Conservation (phyloP, 352 stramenopile genomes). For the Pilasporangium apinafurcum region DNA sequence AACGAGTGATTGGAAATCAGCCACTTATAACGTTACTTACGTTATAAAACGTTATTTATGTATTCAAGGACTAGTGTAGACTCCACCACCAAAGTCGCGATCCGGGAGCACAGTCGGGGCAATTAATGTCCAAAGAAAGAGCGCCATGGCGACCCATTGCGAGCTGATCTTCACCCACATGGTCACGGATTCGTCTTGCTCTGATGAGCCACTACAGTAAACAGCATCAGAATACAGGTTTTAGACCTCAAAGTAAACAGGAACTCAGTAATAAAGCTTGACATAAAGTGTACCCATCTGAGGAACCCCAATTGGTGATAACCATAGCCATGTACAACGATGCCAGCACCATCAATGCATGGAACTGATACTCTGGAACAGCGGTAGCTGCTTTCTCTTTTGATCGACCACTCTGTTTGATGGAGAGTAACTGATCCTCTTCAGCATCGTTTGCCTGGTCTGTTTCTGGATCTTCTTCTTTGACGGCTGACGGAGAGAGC, state of each 20-base stretch:
- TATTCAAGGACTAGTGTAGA: no score
- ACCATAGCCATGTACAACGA: conserved; percentile 84
- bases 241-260: neutral
- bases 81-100: conserved; percentile 87
- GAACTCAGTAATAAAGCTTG: conserved; percentile 1
- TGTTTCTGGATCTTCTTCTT: conserved; percentile 8
- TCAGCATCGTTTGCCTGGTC: conserved; percentile 25
- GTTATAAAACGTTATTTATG: no score
- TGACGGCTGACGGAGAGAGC: conserved; percentile 19
- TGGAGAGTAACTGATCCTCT: conserved; percentile 17
- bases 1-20: no score
- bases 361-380: conserved; percentile 69
- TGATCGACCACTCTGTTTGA: neutral
- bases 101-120: conserved; percentile 89
- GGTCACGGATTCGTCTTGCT: conserved; percentile 52
- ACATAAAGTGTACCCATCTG: conserved; percentile 29
- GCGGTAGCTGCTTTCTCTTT: conserved; percentile 3
- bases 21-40: no score
- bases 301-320: conserved; percentile 70
- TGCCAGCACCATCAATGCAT: conserved; percentile 65
- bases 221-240: neutral
- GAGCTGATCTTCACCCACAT: conserved; percentile 95
- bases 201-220: conserved; percentile 21
- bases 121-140: conserved; percentile 95
- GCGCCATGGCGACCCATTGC: conserved; percentile 85